These are phyloP conservation scores for Penicillium sp. DNA, from an alignment of 2,329 filamentous ascomycete genomes.

Conservation along the genomic window DNA sequence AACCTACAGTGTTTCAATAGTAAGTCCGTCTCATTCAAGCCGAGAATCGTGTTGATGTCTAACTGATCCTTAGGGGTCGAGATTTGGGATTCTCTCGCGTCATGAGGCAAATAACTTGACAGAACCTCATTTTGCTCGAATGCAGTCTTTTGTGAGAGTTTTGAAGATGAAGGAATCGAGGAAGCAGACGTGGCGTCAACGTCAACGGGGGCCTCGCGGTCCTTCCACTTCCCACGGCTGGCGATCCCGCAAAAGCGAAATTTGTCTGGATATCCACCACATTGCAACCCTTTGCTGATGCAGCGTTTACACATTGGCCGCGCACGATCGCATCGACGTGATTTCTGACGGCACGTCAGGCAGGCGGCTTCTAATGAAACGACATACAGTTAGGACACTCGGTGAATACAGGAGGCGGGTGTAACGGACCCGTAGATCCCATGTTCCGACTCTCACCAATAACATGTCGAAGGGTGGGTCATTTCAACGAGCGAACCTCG, in stretches of 20 bases:
- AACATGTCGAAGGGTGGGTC: not conserved
- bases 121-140: not conserved
- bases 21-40: slow-evolving; percentile 16
- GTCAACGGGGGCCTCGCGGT: slow-evolving; percentile 20
- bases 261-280: slow-evolving; percentile 35
- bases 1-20: slow-evolving; percentile 28
- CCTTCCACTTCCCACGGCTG: slow-evolving; percentile 35
- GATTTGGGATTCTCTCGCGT: not conserved
- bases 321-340: slow-evolving; percentile 33
- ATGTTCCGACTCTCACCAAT: not conserved
- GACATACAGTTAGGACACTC: not conserved
- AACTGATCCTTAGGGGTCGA: not conserved
- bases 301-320: slow-evolving; percentile 34
- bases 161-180: not conserved
- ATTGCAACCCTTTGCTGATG: slow-evolving; percentile 32
- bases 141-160: not conserved
- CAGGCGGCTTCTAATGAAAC: slow-evolving; percentile 30
- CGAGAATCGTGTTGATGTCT: slow-evolving; percentile 5
- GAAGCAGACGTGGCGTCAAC: not conserved
- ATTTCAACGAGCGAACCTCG: not conserved
- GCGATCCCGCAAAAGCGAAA: slow-evolving; percentile 35
- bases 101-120: not conserved
- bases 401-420: not conserved
- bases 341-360: slow-evolving; percentile 37
- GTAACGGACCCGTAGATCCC: not conserved